Base-by-base conservation (phyloP, 306 rosid species). In the Acacia confusa region DNA sequence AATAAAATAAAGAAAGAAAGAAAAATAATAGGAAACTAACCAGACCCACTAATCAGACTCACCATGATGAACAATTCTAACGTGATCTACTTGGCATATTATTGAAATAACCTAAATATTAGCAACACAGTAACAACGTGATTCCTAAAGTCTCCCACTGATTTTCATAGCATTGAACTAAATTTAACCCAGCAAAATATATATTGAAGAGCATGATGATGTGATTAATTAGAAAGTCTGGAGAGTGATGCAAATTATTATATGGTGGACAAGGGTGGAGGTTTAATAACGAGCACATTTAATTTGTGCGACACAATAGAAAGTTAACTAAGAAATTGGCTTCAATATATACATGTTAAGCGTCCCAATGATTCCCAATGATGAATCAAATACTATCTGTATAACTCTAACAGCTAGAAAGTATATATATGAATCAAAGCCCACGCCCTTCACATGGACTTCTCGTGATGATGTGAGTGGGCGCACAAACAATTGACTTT, bases 401-500 rank as follows among this genome's bases (percentile, higher is more conserved):
- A 47, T 47, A 47, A 47, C 52, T 47, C 5, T 58, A 24, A 32
- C 6, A 36, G 40, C 40, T 36, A 36, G 40, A 36, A 55, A 19
- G 9, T 13, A 13, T 0, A 44, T 0, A 44, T 44, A 30, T 45
- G 50, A 60, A 60, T 61, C 68, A 61, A 61, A 28, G 9, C 88
- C 76, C 87, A 79, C 87, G 52, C 79, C 84, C 91, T 93, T 93
- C 98, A 93, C 98, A 94, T 93, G 99, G 93, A 87, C 82, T 87
- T 85, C 97, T 88, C 92, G 94, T 92, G 97, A 78, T 79, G 24
- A 78, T 79, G 24, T 72, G 72, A 71, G 88, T 86, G 84, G 89
- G 76, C n/a, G 9, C 57, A 4, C 16, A 9, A 19, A 47, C 60
- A 20, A 36, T 79, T 66, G 68, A 77, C 88, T 78, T 68, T 36